A percentile compares a stretch with the other conserved stretches of the same genome.
Evolutionary conservation across 441 rosid species (phyloP).

Genomic region (Isatis lusitanica): DNA sequence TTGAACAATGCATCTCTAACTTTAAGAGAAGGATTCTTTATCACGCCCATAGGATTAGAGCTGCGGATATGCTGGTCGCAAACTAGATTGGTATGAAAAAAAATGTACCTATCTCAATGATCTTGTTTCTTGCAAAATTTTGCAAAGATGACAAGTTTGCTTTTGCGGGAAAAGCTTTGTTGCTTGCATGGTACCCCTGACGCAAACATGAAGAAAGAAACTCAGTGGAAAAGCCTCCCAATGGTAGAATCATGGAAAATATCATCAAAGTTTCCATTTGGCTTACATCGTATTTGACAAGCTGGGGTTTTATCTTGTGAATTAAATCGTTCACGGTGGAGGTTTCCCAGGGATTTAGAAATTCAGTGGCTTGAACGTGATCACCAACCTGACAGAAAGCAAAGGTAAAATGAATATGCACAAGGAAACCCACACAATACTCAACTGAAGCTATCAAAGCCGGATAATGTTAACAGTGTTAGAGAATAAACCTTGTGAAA

Average conservation of each 20-base stretch:
- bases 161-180: slow-evolving; percentile 71
- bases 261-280: background rate
- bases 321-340: slow-evolving; percentile 50
- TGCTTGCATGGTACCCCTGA: slow-evolving; percentile 73
- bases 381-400: slow-evolving; percentile 47
- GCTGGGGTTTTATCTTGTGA: slow-evolving; percentile 53
- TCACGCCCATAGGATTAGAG: background rate
- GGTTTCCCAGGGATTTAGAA: slow-evolving; percentile 72
- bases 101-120: slow-evolving; percentile 64
- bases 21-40: background rate
- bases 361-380: slow-evolving; percentile 13
- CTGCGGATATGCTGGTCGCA: slow-evolving; percentile 1
- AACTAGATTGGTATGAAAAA: background rate
- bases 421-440: background rate
- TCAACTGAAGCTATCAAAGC: slow-evolving; percentile 1
- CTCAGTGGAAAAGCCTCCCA: slow-evolving; percentile 3
- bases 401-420: background rate
- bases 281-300: slow-evolving; percentile 63
- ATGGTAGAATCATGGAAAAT: background rate
- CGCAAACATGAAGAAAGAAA: slow-evolving; percentile 32
- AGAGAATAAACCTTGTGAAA: slow-evolving; percentile 48
- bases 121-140: slow-evolving; percentile 71
- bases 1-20: slow-evolving; percentile 2
- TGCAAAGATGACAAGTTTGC: slow-evolving; percentile 57
- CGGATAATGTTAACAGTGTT: background rate